These are phyloP conservation scores for Paramyrothecium roridum DNA, from an alignment of 2,329 filamentous ascomycete species.

Conservation along the genomic window DNA sequence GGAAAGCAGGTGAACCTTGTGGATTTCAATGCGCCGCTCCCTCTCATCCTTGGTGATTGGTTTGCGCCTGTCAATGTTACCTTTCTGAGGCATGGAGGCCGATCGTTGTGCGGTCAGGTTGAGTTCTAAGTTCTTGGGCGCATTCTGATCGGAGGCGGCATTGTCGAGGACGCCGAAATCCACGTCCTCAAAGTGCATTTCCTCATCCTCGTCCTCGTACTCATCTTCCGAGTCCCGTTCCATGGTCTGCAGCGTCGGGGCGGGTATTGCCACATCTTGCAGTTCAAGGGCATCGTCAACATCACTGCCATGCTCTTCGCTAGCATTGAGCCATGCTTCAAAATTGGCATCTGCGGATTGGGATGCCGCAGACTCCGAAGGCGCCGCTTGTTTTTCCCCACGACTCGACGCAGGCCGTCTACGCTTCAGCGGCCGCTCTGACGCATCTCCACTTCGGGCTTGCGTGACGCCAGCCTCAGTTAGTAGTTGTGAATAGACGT, in stretches of 20 bases:
- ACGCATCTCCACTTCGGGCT: conserved; percentile 14
- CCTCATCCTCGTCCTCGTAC: conserved; percentile 37
- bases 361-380: conserved; percentile 1
- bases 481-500: conserved; percentile 48
- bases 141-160: conserved; percentile 14
- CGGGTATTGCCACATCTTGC: conserved; percentile 46
- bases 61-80: conserved; percentile 40
- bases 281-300: conserved; percentile 41
- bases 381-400: neutral
- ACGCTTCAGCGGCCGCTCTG: conserved; percentile 39
- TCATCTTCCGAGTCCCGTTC: conserved; percentile 46
- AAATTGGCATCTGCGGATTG: neutral
- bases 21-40: conserved; percentile 65
- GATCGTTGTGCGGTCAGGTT: conserved; percentile 47
- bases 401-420: conserved; percentile 20
- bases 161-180: conserved; percentile 32
- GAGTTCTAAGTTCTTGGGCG: conserved; percentile 41
- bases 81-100: conserved; percentile 24
- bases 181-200: conserved; percentile 46
- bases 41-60: conserved; percentile 53
- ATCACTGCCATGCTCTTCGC: conserved; percentile 12
- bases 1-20: conserved; percentile 83
- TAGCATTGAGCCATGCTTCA: neutral
- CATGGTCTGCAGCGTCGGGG: conserved; percentile 48
- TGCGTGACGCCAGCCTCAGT: conserved; percentile 40